phyloP scores from a whole-genome alignment of 1,284 basidiomycete genomes.

The Ganoderma meredithae region DNA sequence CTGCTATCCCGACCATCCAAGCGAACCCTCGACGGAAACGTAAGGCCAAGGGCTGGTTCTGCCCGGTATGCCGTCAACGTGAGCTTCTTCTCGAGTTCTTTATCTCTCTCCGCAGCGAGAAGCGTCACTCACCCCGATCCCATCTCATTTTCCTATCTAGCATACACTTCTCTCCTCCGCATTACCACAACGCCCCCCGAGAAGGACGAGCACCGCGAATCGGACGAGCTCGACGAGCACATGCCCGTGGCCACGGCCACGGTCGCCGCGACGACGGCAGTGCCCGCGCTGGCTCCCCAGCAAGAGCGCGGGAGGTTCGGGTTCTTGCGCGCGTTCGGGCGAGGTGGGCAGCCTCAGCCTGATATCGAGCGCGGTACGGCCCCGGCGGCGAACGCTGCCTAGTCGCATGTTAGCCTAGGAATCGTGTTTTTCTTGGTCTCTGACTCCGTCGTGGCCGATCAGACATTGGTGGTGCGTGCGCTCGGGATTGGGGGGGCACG shows the following conservation, averaged over 20 bases:
- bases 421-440: neutral
- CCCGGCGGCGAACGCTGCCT: conserved; percentile 27
- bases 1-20: conserved; percentile 37
- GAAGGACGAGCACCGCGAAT: conserved; percentile 47
- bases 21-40: conserved; percentile 73
- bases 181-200: conserved; percentile 79
- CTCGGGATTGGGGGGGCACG: neutral
- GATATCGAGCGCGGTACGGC: conserved; percentile 46
- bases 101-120: neutral
- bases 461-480: neutral
- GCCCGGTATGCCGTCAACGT: conserved; percentile 92
- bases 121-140: neutral
- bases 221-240: conserved; percentile 46
- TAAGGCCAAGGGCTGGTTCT: conserved; percentile 95
- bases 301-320: conserved; percentile 42
- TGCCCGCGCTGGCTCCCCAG: conserved; percentile 35
- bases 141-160: conserved; percentile 46
- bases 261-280: conserved; percentile 14
- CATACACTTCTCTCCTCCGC: conserved; percentile 86
- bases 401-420: neutral
- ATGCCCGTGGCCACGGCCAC: conserved; percentile 26
- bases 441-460: neutral
- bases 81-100: conserved; percentile 41
- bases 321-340: conserved; percentile 40
- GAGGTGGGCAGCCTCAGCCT: conserved; percentile 40